Base-by-base conservation (phyloP, 768 basidiomycete genomes). In the Serpula lacrymans region DNA sequence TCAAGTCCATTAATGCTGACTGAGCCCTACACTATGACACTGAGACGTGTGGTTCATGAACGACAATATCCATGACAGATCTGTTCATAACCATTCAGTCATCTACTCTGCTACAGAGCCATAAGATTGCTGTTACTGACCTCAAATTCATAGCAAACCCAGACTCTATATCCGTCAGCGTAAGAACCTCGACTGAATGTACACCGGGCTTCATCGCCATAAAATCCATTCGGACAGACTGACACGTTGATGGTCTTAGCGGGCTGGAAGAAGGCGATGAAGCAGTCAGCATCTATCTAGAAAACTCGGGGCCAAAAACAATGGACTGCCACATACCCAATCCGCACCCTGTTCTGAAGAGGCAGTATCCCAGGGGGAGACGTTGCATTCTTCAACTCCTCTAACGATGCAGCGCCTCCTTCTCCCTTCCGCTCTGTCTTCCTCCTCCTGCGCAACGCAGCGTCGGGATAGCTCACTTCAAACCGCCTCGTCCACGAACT, bases 151-250 rank as follows among this genome's bases (percentile, higher is more conserved):
- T 78, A 0, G 79, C 70, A 55, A 76, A 80, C 1, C 81, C 82
- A 5, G 81, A 78, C 51, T 87, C 87, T 4, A 85, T 64, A 49
- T 92, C 90, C 1, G 80, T 84, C 37, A 93, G 63, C 1, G 79
- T 80, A 37, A 92, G 63, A 5, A 75, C 71, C 46, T 86, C 80
- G 37, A 93, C 74, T 2, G 81, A 70, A 53, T 92, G 88, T 2
- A 91, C 79, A 3, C 90, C 90, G 14, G 88, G 82, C 6, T 77
- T 72, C 34, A 93, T 65, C 3, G 90, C 88, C 33, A 93, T 63
- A 52, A 92, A 91, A 44, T 84, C 76, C 83, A 93, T 89, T 28
- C 87, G 70, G 18, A 92, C 86, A 14, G 86, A 88, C 58, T 92
- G 89, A 55, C 88, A 89, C 1, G 87, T 82, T 9, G 79, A 78